Evolutionary conservation across 2,329 filamentous ascomycete species (phyloP), one percentile per base, ranked within the genome.

Genomic region (Escovopsis sp.): DNA sequence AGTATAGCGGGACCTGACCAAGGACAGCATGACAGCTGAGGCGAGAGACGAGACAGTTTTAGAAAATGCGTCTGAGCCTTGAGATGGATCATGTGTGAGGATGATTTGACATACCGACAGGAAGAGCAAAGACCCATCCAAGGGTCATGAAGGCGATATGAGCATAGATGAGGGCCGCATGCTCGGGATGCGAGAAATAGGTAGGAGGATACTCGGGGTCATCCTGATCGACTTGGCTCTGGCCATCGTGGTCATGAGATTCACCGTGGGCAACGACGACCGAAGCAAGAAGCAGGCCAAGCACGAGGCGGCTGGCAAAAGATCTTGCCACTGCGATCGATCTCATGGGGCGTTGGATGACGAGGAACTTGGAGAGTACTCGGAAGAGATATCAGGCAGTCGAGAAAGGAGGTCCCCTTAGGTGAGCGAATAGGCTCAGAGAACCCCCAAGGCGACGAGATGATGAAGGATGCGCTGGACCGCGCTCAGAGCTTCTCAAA

Each of bases 11-110:
- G 88, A 95, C 46, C 75, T 76, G 31, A 81, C 81, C 48, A 94
- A 68, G 42, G 86, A 94, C 48, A 96, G 70, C 78, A 95, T 85
- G 39, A 94, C 79, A 49, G 76, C 85, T 91, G 51, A 14, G 44
- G 35, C 5, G 27, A 8, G 27, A 30, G 27, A 30, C 11, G 27
- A 6, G 20, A 20, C 20, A 16, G 13, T 38, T 16, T 12, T 39
- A 25, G 25, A 15, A 30, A 9, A 12, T 8, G 20, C 9, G 33
- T 45, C 34, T 39, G 41, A 41, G 9, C 11, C 13, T 16, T 35
- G 25, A 36, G 34, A 32, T n/a, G 4, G 5, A 15, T 24, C n/a
- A 29, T 9, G 16, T 12, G 8, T 15, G 12, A 8, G 36, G 20
- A 13, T 35, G 33, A 25, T 12, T 15, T 20, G 42, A 64, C 77